These are phyloP conservation scores for Fusarium phyllophilum DNA, from an alignment of 2,329 filamentous ascomycete genomes.

Conservation along the genomic window DNA sequence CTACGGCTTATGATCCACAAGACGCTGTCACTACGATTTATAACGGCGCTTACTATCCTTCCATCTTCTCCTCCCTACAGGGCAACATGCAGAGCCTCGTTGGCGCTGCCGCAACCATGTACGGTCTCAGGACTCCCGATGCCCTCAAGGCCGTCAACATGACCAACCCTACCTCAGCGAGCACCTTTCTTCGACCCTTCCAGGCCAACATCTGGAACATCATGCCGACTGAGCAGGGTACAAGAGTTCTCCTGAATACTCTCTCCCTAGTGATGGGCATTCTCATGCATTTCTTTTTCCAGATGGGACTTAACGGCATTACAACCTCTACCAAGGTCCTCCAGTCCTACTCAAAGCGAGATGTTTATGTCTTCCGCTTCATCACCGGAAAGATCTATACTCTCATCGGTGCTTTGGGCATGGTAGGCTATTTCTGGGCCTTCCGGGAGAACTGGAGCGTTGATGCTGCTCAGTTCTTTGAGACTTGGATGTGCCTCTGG, in stretches of 20 bases:
- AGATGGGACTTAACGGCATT: neutral
- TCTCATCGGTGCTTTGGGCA: slow-evolving; percentile 42
- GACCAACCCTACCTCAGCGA: neutral
- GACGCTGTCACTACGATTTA: neutral
- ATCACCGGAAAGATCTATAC: neutral
- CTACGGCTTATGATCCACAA: neutral
- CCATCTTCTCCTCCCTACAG: neutral
- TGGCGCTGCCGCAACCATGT: neutral
- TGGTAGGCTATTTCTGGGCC: slow-evolving; percentile 55
- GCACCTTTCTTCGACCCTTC: neutral
- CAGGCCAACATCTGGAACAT: neutral
- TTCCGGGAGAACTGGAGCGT: slow-evolving; percentile 54
- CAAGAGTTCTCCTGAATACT: neutral
- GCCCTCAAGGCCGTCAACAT: neutral
- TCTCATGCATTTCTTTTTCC: slow-evolving; percentile 5
- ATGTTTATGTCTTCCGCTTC: neutral
- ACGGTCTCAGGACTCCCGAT: neutral
- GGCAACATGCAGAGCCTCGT: neutral
- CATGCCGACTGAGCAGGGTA: neutral
- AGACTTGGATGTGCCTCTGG: slow-evolving; percentile 49
- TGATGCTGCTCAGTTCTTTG: slow-evolving; percentile 40
- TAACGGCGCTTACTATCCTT: neutral
- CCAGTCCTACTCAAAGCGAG: neutral
- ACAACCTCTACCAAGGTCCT: neutral
- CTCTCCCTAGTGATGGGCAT: neutral